Base-by-base conservation (phyloP, 2,329 filamentous ascomycete genomes). In the Alternaria tenuissima region DNA sequence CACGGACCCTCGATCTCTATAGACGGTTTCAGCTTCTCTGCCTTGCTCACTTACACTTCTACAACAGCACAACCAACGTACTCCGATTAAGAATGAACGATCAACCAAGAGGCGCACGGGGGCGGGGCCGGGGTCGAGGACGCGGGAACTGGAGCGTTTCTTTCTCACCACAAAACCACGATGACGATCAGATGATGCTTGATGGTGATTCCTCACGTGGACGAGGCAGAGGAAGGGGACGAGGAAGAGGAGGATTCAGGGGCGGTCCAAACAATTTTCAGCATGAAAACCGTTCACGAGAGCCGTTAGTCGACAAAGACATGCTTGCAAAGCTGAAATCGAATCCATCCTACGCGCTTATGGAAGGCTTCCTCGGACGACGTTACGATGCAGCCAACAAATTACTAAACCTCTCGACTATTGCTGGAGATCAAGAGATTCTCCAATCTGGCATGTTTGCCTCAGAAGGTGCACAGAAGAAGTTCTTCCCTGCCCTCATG, bases 401-500 rank as follows among this genome's bases (percentile, higher is more conserved):
- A 78, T 82, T 97, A 0, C 85, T 98, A 39, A 89, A 96, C 73
- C 87, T 99, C 9, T 93, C 92, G n/a, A 83, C 86, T 1, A 86
- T 98, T 9, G 89, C 87, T 32, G 82, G 86, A 48, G 94, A 98
- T 70, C 81, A 87, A 2, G 87, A 89, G 59, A 85, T 98, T 5
- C 83, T 88, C 55, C 83, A 86, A 42, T 88, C 93, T 78, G 91
- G 91, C 38, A 91, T 94, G 71, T 93, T 96, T 75, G 86, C 88
- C 63, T 87, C 83, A 60, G 87, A 86, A 59, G 88, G 89, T 4
- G 89, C 89, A 1, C 88, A 91, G 46, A 87, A 91, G 64, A 99
- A 97, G 77, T 91, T 97, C 63, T 97, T 98, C 80, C 92, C 91
- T 53, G 94, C 92, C 1, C 84, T 98, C 63, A 96, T 98, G 91